These are phyloP conservation scores for Hymenoscyphus infarciens DNA, from an alignment of 2,329 filamentous ascomycete species.

Conservation along the genomic window DNA sequence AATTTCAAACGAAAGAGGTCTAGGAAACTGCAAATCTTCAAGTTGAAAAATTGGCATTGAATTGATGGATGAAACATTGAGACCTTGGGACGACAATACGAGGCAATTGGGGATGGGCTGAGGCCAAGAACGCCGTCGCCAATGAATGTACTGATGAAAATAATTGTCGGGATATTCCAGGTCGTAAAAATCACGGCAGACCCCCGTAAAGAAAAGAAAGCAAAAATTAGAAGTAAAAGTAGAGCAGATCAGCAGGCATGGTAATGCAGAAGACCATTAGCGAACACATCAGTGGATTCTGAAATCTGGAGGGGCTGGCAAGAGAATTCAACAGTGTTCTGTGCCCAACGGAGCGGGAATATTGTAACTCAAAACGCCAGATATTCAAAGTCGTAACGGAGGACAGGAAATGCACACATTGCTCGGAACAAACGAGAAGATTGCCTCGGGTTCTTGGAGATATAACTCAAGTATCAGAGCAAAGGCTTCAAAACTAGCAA, in stretches of 20 bases:
- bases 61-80: background rate
- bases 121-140: background rate
- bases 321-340: conserved; percentile 1
- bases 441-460: background rate
- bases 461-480: conserved; percentile 1
- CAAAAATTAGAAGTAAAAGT: background rate
- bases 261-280: background rate
- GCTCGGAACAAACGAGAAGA: background rate
- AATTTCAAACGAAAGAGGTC: background rate
- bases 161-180: background rate
- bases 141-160: background rate
- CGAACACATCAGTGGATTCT: background rate
- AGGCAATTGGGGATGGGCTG: background rate
- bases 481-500: background rate
- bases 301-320: background rate
- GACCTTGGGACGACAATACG: background rate
- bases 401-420: background rate
- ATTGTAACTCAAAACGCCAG: conserved; percentile 1
- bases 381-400: conserved; percentile 1
- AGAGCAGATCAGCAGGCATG: background rate
- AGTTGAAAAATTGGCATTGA: background rate
- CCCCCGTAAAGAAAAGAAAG: background rate
- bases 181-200: background rate
- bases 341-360: conserved; percentile 2
- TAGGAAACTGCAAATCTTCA: background rate